A percentile compares a stretch with the other conserved stretches of the same genome.
phyloP scores from a whole-genome alignment of 108 stramenopile species.

The Cyclotella kingstonii region DNA sequence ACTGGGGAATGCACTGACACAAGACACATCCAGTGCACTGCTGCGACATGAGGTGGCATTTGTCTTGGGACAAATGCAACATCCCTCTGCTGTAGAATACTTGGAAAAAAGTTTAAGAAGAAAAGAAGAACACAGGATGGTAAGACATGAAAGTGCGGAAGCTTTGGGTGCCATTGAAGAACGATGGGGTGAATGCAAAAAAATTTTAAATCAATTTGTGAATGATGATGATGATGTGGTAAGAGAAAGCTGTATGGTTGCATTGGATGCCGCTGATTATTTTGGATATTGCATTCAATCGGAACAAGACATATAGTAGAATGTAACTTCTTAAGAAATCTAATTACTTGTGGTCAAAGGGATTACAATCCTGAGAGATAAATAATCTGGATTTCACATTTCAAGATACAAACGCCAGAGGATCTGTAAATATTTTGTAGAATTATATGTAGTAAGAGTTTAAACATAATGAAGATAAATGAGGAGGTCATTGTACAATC shows the following conservation, averaged over 20 bases:
- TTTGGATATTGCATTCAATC: slow-evolving; percentile 59
- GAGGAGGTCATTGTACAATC: too few species aligned
- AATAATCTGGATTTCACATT: too few species aligned
- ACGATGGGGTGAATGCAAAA: slow-evolving; percentile 79
- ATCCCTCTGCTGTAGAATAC: slow-evolving; percentile 77
- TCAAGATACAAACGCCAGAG: too few species aligned
- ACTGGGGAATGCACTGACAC: slow-evolving; percentile 70
- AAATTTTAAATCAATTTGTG: slow-evolving; percentile 64
- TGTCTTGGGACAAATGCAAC: slow-evolving; percentile 96
- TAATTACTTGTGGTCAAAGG: too few species aligned
- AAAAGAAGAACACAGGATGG: slow-evolving; percentile 91
- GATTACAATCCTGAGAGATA: too few species aligned
- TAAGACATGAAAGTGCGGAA: slow-evolving; percentile 97
- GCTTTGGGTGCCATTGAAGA: slow-evolving; percentile 97
- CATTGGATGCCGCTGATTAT: slow-evolving; percentile 96
- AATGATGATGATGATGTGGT: slow-evolving; percentile 77
- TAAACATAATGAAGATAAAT: too few species aligned
- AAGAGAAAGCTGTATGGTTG: slow-evolving; percentile 91
- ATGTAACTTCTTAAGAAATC: too few species aligned
- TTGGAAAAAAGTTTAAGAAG: slow-evolving; percentile 67
- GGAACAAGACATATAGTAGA: background rate
- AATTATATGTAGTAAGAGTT: too few species aligned
- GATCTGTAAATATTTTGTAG: too few species aligned
- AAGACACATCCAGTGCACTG: slow-evolving; percentile 78
- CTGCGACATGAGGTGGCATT: slow-evolving; percentile 99